A percentile compares a stretch with the other conserved stretches of the same genome.
phyloP scores from a whole-genome alignment of 306 rosid species.

The Mimosa bimucronata region DNA sequence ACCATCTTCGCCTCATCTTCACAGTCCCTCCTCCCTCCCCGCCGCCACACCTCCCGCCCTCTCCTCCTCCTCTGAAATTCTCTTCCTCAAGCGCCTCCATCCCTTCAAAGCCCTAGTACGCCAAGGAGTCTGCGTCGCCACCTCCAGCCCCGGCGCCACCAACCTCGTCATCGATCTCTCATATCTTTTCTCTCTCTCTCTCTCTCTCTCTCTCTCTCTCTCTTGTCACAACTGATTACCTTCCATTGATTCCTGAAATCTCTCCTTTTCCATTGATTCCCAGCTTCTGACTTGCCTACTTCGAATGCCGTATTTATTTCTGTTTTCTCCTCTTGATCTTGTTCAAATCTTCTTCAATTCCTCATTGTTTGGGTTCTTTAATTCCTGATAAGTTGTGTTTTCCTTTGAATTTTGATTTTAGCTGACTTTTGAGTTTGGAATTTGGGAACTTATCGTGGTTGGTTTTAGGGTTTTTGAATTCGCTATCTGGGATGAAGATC shows the following conservation, averaged over 20 bases:
- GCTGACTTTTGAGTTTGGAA: constrained; percentile 18
- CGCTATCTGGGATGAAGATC: constrained; percentile 69
- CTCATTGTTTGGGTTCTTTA: constrained; percentile 7
- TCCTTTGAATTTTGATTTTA: constrained; percentile 20
- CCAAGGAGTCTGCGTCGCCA: no score
- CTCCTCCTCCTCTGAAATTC: no score
- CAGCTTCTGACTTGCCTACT: neutral
- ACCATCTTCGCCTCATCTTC: no score
- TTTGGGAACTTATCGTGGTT: constrained; percentile 19
- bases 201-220: neutral
- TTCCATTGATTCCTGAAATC: neutral
- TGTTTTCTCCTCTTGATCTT: constrained; percentile 21
- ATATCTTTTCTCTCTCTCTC: no score
- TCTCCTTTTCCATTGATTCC: neutral
- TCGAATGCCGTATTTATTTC: constrained; percentile 4
- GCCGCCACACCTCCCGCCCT: no score
- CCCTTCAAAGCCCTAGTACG: no score
- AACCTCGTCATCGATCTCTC: no score
- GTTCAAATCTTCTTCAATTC: neutral
- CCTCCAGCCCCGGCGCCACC: no score
- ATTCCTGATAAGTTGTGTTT: constrained; percentile 13
- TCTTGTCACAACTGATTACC: neutral
- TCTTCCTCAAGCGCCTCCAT: no score
- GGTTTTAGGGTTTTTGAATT: constrained; percentile 34
- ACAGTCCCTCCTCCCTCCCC: no score